phyloP scores from a whole-genome alignment of 2,329 filamentous ascomycete genomes.

The Incumbomyces delicatus region DNA sequence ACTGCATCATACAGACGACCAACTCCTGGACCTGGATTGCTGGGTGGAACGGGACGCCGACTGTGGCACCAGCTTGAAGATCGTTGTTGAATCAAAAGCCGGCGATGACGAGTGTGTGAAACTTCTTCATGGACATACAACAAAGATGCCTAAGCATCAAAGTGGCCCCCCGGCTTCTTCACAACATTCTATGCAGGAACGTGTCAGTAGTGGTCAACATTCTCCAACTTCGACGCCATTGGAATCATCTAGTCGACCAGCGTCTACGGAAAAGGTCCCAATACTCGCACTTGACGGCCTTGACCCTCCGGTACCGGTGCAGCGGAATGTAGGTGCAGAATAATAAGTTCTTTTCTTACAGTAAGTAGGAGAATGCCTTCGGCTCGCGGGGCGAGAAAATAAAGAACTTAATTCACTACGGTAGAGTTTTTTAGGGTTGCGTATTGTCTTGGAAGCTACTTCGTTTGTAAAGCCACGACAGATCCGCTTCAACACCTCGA shows the following conservation, averaged over 20 bases:
- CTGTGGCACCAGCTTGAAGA: background rate
- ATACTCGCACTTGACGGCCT: background rate
- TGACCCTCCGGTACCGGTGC: background rate
- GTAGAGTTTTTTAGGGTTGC: too few species aligned
- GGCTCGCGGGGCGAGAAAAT: too few species aligned
- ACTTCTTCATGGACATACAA: background rate
- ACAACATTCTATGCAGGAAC: background rate
- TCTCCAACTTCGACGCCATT: background rate
- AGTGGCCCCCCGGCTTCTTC: background rate
- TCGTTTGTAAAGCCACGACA: too few species aligned
- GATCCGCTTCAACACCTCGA: too few species aligned
- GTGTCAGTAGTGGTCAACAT: background rate
- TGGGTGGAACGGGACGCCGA: background rate
- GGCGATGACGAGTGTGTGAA: background rate
- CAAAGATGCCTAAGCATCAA: background rate
- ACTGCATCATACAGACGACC: background rate
- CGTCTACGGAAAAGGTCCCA: background rate
- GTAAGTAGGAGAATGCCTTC: too few species aligned
- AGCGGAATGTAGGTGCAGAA: background rate
- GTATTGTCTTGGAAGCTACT: too few species aligned
- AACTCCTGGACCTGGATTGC: slow-evolving; percentile 2
- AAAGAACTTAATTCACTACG: too few species aligned
- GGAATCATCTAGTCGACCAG: background rate
- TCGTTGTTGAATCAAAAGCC: background rate
- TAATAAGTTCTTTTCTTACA: too few species aligned